These are phyloP conservation scores for Lachnellula hyalina DNA, from an alignment of 2,329 filamentous ascomycete species.

Conservation along the genomic window DNA sequence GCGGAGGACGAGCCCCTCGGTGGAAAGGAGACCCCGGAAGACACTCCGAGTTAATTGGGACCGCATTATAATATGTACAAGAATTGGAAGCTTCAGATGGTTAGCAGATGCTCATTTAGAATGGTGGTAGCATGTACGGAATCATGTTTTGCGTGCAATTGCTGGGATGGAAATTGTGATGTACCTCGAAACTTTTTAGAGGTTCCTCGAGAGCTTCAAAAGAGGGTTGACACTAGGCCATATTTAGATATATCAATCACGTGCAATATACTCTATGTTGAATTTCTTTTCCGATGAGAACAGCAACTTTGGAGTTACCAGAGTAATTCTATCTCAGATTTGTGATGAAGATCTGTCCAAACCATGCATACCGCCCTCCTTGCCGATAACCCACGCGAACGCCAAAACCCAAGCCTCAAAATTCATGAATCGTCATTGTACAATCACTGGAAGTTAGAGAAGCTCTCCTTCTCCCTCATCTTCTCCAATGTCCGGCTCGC, in stretches of 20 bases:
- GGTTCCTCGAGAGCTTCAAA: not conserved
- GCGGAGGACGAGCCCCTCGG: conserved; percentile 36
- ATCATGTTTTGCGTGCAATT: conserved; percentile 17
- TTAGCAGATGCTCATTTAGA: conserved; percentile 5
- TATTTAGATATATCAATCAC: not conserved
- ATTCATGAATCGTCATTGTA: conserved; percentile 4
- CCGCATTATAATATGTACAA: conserved; percentile 40
- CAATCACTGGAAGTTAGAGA: conserved; percentile 14
- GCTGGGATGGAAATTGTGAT: conserved; percentile 6
- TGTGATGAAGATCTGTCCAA: not conserved
- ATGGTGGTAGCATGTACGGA: conserved; percentile 6
- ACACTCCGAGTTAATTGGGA: conserved; percentile 56
- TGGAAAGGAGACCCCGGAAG: conserved; percentile 51
- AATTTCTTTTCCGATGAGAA: no score
- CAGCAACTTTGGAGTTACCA: no score
- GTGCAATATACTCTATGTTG: no score
- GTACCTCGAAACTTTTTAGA: conserved; percentile 10
- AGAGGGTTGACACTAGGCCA: not conserved
- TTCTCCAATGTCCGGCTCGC: conserved; percentile 49
- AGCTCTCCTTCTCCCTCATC: conserved; percentile 40
- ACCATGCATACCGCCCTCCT: not conserved
- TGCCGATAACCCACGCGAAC: not conserved
- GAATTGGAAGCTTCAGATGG: not conserved
- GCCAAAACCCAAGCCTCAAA: not conserved
- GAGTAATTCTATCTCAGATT: not conserved